Conservation (phyloP, 108 stramenopile genomes). For the Skeletonema potamos region DNA sequence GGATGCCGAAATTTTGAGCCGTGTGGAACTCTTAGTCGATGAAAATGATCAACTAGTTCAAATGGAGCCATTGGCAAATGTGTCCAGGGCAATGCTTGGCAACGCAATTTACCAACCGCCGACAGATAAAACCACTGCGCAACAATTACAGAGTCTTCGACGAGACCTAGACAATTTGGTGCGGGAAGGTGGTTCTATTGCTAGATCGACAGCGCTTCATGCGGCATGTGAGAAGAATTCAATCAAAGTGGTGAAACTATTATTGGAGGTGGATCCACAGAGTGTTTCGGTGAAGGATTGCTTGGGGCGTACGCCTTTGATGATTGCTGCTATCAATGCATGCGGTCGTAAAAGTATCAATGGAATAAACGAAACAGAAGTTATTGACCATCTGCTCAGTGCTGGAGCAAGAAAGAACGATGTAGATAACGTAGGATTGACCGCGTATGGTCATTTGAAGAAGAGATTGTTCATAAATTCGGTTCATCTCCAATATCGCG, state of each 20-base stretch:
- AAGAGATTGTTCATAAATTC: background rate
- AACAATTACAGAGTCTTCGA: constrained; percentile 1
- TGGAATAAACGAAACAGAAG: background rate
- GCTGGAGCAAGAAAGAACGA: background rate
- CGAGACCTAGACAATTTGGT: background rate
- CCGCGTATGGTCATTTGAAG: constrained; percentile 1
- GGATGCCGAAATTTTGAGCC: background rate
- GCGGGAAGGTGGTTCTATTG: constrained; percentile 1
- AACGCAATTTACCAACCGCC: background rate
- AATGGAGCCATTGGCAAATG: background rate
- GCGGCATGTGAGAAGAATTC: background rate
- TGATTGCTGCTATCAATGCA: background rate
- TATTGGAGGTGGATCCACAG: background rate
- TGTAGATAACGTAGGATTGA: background rate
- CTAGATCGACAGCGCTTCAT: background rate
- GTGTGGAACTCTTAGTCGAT: background rate
- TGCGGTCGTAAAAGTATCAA: background rate
- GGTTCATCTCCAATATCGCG: background rate
- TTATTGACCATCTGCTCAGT: background rate
- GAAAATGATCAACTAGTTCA: background rate
- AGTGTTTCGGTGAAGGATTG: background rate
- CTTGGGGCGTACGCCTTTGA: background rate
- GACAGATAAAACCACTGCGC: background rate
- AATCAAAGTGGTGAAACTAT: background rate
- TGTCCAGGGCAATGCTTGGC: background rate